These are phyloP conservation scores for Fusarium neocosmosporiellum DNA, from an alignment of 2,329 filamentous ascomycete genomes.

Conservation along the genomic window DNA sequence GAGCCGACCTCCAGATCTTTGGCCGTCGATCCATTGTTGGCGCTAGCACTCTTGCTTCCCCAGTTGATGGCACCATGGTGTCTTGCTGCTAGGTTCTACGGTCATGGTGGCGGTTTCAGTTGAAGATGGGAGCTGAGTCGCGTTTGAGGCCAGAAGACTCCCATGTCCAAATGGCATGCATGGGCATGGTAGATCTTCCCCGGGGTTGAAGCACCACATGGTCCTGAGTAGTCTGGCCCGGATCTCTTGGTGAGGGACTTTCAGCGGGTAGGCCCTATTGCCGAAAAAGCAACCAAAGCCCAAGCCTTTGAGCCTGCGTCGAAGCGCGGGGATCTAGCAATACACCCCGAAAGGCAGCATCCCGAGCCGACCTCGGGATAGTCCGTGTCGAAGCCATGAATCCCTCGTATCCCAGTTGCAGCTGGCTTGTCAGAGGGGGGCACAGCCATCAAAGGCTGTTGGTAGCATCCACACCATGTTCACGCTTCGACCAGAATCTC, in stretches of 20 bases:
- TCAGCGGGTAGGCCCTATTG: background rate
- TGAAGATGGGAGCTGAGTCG: background rate
- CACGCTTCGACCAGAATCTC: background rate
- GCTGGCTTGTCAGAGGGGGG: background rate
- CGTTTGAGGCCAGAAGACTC: background rate
- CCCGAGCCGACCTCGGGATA: background rate
- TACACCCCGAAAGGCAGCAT: background rate
- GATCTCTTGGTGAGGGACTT: constrained; percentile 1
- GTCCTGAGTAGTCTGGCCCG: background rate
- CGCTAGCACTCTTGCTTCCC: constrained; percentile 19
- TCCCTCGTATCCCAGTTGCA: background rate
- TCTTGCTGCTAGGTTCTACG: constrained; percentile 5
- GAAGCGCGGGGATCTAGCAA: background rate
- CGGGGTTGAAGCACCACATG: background rate
- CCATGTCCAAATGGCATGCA: background rate
- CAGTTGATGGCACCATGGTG: background rate
- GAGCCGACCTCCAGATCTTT: constrained; percentile 8
- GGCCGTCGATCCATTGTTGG: constrained; percentile 32
- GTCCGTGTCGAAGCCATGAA: background rate
- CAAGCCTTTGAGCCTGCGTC: background rate
- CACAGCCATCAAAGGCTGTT: background rate
- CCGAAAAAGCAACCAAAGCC: constrained; percentile 1
- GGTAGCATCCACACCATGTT: background rate
- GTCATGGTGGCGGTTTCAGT: constrained; percentile 1
- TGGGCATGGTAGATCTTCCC: background rate